Evolutionary conservation across 179 eudicot species (phyloP), one percentile per base, ranked within the genome.

Genomic region (Actinidia chinensis): DNA sequence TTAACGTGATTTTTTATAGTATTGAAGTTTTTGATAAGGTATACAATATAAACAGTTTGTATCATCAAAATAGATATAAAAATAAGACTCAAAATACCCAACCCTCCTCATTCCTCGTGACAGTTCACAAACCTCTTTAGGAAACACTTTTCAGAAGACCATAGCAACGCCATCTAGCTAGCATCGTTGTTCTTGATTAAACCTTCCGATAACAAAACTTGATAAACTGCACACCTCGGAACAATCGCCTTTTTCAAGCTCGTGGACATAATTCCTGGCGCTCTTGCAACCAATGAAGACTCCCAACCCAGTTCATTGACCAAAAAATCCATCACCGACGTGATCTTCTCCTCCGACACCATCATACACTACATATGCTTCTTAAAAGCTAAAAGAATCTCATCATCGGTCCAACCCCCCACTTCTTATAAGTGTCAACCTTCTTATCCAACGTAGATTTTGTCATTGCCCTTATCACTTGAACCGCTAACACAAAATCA

Each of bases 401-500:
- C 84, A 7, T 70, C 74, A 2, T 82, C 79, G n/a, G 86, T 80
- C 80, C 78, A 82, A 50, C 84, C 89, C n/a, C n/a, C 85, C 87
- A 86, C 33, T 54, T 76, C 68, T 74, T 78, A 66, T 71, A 86
- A 14, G 36, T 22, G 68, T 80, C 76, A 43, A 74, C 17, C 58
- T 79, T 82, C 17, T 71, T 69, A 3, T 75, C 75, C 87, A 87
- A 80, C 1, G 76, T 61, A 0, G 72, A 60, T 23, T 72, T 51
- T n/a, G 20, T 59, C 52, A 78, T 47, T 1, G 51, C 43, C 46
- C 14, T 17, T 69, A 44, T 5, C 4, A 70, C 83, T 17, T 36
- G 48, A 58, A 78, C 7, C 33, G 84, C 83, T n/a, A 7, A 0
- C 7, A 74, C 60, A 79, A 87, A 84, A 1, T 47, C 6, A 6